Conservation (phyloP, 768 basidiomycete species). For the Mycena alexandri region DNA sequence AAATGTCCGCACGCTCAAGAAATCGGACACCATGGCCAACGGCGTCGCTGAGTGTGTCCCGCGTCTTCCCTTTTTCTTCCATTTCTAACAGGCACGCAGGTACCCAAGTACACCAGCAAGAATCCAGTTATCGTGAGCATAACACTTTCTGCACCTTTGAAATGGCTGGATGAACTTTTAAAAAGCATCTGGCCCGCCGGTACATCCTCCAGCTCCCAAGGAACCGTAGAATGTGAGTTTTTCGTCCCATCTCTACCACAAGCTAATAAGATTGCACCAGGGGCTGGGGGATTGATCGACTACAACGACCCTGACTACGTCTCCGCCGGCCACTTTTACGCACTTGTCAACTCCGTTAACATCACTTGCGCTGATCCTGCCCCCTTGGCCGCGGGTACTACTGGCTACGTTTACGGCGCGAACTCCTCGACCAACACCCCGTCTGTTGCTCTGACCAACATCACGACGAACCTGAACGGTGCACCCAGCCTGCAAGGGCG, state of each 20-base stretch:
- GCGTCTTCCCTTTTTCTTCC: no score
- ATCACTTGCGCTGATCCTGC: constrained; percentile 72
- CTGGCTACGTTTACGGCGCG: constrained; percentile 73
- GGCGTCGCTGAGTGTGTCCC: constrained; percentile 58
- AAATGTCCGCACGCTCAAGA: constrained; percentile 75
- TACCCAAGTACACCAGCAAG: constrained; percentile 87
- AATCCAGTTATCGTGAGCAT: constrained; percentile 78
- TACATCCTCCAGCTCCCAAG: constrained; percentile 67
- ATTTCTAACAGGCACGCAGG: no score
- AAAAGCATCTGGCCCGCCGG: constrained; percentile 85
- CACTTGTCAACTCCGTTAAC: constrained; percentile 70
- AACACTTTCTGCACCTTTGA: neutral
- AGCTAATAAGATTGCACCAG: neutral
- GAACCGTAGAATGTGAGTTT: constrained; percentile 73
- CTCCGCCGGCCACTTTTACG: constrained; percentile 81
- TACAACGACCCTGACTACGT: constrained; percentile 85
- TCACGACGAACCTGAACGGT: constrained; percentile 66
- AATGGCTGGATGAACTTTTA: neutral
- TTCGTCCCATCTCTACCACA: neutral
- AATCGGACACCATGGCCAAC: constrained; percentile 67
- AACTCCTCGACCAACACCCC: constrained; percentile 69
- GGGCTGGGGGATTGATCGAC: constrained; percentile 71
- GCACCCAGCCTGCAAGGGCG: constrained; percentile 42
- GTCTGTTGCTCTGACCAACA: constrained; percentile 68
- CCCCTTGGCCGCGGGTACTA: constrained; percentile 58